Base-by-base conservation (phyloP, 495 filamentous ascomycete species). In the Diplogelasinospora grovesii region DNA sequence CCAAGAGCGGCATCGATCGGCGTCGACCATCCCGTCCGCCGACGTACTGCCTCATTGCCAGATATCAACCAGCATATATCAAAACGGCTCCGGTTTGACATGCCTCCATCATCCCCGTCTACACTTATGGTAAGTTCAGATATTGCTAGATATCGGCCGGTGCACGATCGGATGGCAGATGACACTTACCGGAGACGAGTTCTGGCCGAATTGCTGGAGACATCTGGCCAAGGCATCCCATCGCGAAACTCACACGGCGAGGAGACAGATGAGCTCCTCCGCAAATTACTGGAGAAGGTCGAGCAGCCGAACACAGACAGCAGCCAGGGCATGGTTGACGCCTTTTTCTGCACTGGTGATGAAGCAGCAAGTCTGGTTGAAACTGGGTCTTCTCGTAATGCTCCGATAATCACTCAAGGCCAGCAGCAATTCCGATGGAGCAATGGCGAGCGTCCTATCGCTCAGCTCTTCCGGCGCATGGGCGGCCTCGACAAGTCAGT, bases 41-140 rank as follows among this genome's bases (percentile, higher is more conserved):
- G 34, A 36, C 34, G 34, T n/a, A 22, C 34, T 13, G 20, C 34
- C 20, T 36, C 34, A 23, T n/a, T 36, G 34, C 34, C 34, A 23
- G 34, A 36, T 36, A 36, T 36, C 34, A 36, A 19, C 20, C 9
- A 36, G 34, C 34, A 4, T 36, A 22, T 36, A 11, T 21, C 19
- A 5, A 37, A 37, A 37, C 3, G 21, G 20, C 7, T 14, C 20
- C 35, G 35, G 35, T 8, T 37, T 4, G 20, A 37, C 13, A 22
- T 11, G 2, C 22, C 1, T 24, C 20, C 20, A 14, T 9, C 19
- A 8, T 37, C 26, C 10, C 11, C 22, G 11, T 2, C 35, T 37
- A 5, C 21, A 10, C 3, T 13, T 13, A 24, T 24, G 22, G 10
- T 13, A 15, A 24, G 6, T 5, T 15, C 16, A 22, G 9, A 24